A percentile compares a stretch with the other conserved stretches of the same genome.
Evolutionary conservation across 345 rosid genomes (phyloP).

Genomic region (Eucalyptus curtisii): DNA sequence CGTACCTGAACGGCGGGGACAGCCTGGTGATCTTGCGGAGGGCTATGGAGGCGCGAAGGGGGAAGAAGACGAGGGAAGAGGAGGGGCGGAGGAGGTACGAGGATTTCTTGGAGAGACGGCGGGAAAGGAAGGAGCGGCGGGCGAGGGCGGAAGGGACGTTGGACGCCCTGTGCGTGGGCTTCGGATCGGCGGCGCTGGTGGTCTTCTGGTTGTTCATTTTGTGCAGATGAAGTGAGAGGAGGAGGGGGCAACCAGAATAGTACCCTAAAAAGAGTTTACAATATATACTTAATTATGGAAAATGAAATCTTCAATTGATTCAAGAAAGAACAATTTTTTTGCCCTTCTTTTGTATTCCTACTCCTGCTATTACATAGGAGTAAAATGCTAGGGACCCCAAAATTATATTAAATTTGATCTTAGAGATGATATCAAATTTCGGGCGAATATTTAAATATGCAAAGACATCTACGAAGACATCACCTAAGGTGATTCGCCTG

Average conservation of each 20-base stretch:
- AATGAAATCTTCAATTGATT: background rate
- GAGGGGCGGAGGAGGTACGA: slow-evolving; percentile 22
- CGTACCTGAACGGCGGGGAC: slow-evolving; percentile 44
- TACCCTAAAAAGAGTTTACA: background rate
- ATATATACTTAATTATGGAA: background rate
- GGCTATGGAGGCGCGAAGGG: slow-evolving; percentile 42
- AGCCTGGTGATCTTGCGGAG: slow-evolving; percentile 38
- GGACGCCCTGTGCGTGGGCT: slow-evolving; percentile 34
- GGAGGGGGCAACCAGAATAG: background rate
- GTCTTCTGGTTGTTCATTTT: slow-evolving; percentile 12
- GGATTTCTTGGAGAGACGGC: slow-evolving; percentile 35
- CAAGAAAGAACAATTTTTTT: background rate
- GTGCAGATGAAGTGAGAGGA: background rate
- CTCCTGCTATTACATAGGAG: background rate
- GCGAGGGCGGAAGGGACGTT: slow-evolving; percentile 38
- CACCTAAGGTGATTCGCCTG: background rate
- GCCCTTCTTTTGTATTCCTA: background rate
- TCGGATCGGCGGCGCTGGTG: slow-evolving; percentile 27
- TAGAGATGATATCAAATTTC: background rate
- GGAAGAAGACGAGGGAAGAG: slow-evolving; percentile 10
- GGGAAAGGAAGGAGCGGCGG: slow-evolving; percentile 33
- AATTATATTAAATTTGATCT: background rate
- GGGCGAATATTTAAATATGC: background rate
- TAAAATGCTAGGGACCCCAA: background rate
- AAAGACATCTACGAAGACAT: background rate